These are phyloP conservation scores for Podospora sp. DNA, from an alignment of 495 filamentous ascomycete species.

Conservation along the genomic window DNA sequence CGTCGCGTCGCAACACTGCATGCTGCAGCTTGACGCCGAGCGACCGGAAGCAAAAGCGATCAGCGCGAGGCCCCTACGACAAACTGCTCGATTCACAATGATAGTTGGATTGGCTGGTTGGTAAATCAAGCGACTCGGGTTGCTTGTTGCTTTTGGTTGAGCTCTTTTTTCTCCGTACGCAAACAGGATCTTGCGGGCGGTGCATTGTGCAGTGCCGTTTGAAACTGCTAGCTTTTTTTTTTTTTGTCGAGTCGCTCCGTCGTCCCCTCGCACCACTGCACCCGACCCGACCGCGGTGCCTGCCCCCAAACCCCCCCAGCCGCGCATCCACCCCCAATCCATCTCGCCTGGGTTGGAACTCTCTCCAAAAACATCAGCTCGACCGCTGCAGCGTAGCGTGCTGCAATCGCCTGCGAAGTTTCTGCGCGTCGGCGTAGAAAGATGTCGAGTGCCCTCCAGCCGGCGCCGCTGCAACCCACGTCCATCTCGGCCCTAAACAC, in stretches of 20 bases:
- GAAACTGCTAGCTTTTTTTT: slow-evolving; percentile 23
- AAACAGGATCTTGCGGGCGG: slow-evolving; percentile 24
- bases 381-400: slow-evolving; percentile 6
- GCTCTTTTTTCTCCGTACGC: slow-evolving; percentile 15
- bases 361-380: slow-evolving; percentile 21
- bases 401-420: slow-evolving; percentile 20
- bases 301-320: slow-evolving; percentile 18
- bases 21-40: slow-evolving; percentile 17
- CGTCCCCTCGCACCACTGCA: slow-evolving; percentile 5
- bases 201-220: slow-evolving; percentile 26
- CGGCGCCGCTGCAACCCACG: slow-evolving; percentile 54
- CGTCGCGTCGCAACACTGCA: slow-evolving; percentile 17
- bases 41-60: background rate
- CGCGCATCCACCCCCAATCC: slow-evolving; percentile 16
- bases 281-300: slow-evolving; percentile 9
- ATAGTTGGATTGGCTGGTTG: slow-evolving; percentile 24
- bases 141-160: slow-evolving; percentile 4
- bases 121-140: slow-evolving; percentile 14
- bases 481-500: slow-evolving; percentile 50
- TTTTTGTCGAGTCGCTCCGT: slow-evolving; percentile 23
- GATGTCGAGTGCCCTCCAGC: slow-evolving; percentile 61
- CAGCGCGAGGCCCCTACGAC: slow-evolving; percentile 5
- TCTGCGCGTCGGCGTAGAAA: slow-evolving; percentile 36
- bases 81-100: slow-evolving; percentile 22
- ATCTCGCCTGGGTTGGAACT: slow-evolving; percentile 4